Evolutionary conservation across 345 rosid genomes (phyloP), one percentile per base, ranked within the genome.

Genomic region (Pistacia atlantica): DNA sequence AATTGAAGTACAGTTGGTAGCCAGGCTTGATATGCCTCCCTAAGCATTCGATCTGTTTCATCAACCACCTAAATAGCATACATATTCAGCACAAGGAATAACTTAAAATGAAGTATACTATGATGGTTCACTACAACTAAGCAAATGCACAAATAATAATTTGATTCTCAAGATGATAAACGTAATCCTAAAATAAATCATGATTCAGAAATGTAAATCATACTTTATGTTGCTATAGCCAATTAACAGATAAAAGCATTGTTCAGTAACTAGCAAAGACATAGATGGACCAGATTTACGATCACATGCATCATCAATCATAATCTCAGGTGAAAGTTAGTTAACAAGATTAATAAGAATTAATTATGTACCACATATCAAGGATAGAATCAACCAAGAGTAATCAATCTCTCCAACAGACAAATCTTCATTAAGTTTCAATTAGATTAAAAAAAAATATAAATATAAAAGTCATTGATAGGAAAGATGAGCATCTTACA

Each of bases 21-120:
- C 99, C 99, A 96, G 4, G 97, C 89, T 78, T 96, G 99, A 83
- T 93, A 96, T 49, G 97, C 84, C 80, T 96, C 99, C 79, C 98
- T 90, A 69, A 92, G 97, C 79, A 96, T 78, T 79, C 99, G 86
- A 69, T 96, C 97, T 37, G 98, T 93, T 84, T 96, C 99, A 85
- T 93, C 99, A 75, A 93, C 97, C 78, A 96, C 97, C 99, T 93
- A 85, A 70, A 89, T 51, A 63, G 60, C 38, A 49, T 60, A 71
- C 57, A 22, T 68, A 60, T 72, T 86, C 79, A 83, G 18, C 64
- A 56, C 8, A 65, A 65, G 22, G 77, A 55, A 70, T 31, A 12
- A 55, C 38, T 16, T 45, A 45, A 72, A 10, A 4, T 18, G 31
- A 70, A 69, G 61, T 38, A 69, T 55, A 14, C 63, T 22, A 45